Base-by-base conservation (phyloP, 2,329 filamentous ascomycete species). In the Stemphylium lycopersici region DNA sequence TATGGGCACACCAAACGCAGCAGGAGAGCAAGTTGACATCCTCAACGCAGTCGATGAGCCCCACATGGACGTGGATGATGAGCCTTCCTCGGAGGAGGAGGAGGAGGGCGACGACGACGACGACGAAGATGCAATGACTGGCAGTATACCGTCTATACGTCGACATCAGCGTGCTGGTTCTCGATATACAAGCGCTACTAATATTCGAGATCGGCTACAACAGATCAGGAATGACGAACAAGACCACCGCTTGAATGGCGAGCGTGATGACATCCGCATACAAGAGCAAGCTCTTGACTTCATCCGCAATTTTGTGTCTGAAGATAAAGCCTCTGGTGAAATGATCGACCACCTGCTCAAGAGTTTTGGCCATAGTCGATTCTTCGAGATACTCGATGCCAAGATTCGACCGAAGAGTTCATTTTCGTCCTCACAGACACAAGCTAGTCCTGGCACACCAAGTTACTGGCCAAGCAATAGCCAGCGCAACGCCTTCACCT, bases 281-380 rank as follows among this genome's bases (percentile, higher is more conserved):
- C 93, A 98, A 76, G 91, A 96, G 71, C 93, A 98, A 75, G 90
- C 89, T 0, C 84, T 98, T 15, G 89, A 96, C 65, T 89, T 98
- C 64, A 86, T 99, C 58, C 85, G 93, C 49, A 99, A 99, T 74
- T 80, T 98, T 29, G 90, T 97, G 62, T 89, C 88, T 52, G 85
- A 87, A 56, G 79, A 74, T 63, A 85, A 72, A 40, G 60, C 74
- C 62, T 81, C 77, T 62, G 80, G 73, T 56, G 85, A 79, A 76
- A 93, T 97, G 86, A 91, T 97, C 57, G 92, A 96, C 68, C 87
- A 90, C 67, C 77, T 98, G 18, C 88, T 98, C 68, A 83, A 80
- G 53, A 84, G 87, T 51, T 82, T 97, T 41, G 90, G 91, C 1
- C 84, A 90, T 68, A 85, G 91, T 53, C 83, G 88, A 34, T 81